These are phyloP conservation scores for Xerocomellus chrysenteron DNA, from an alignment of 768 basidiomycete genomes.

Conservation along the genomic window DNA sequence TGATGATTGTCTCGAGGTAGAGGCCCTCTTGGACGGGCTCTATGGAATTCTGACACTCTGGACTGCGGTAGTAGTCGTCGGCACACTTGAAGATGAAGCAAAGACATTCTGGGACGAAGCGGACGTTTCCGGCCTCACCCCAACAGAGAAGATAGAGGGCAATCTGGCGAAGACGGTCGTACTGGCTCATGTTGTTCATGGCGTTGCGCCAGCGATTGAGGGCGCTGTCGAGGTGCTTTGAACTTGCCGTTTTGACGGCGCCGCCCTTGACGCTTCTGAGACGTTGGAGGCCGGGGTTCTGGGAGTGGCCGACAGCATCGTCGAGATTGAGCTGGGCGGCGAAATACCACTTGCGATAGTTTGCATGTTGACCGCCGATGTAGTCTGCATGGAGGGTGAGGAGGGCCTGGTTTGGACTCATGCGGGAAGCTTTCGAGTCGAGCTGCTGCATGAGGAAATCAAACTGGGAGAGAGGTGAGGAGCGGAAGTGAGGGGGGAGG, in stretches of 20 bases:
- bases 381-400: constrained; percentile 98
- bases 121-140: constrained; percentile 97
- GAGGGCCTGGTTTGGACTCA: constrained; percentile 95
- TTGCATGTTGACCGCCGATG: constrained; percentile 97
- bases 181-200: constrained; percentile 99
- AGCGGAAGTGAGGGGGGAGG: not conserved
- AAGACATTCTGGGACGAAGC: constrained; percentile 93
- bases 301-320: constrained; percentile 93
- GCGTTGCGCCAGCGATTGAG: constrained; percentile 95
- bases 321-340: constrained; percentile 99
- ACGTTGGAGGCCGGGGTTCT: constrained; percentile 90
- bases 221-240: constrained; percentile 90
- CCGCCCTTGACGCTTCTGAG: constrained; percentile 77
- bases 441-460: constrained; percentile 98
- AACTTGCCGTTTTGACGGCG: constrained; percentile 47
- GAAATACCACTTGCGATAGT: constrained; percentile 99
- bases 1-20: constrained; percentile 88
- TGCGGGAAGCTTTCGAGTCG: constrained; percentile 96
- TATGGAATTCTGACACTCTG: constrained; percentile 92
- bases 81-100: constrained; percentile 99
- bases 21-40: constrained; percentile 95
- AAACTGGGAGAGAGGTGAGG: constrained; percentile 52
- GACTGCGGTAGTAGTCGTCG: constrained; percentile 97
- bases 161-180: constrained; percentile 94
- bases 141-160: constrained; percentile 96